A percentile compares a stretch with the other conserved stretches of the same genome.
Evolutionary conservation across 73 alveolate species (phyloP).

Genomic region (Paramecium pentaurelia): DNA sequence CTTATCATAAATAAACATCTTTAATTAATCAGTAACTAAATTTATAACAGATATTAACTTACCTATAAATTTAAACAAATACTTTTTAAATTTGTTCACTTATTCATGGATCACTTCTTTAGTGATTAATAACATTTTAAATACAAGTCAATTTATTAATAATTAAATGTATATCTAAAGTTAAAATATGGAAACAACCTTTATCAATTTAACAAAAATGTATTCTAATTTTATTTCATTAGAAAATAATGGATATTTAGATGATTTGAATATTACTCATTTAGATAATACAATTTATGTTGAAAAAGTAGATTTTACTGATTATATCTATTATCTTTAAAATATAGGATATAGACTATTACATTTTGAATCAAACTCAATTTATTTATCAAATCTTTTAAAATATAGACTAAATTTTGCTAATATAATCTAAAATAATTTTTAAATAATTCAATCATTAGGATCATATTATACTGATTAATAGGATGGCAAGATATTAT

Average conservation of each 20-base stretch:
- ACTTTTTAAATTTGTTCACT: not conserved
- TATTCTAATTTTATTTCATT: not conserved
- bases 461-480: not conserved
- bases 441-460: not conserved
- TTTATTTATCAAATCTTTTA: not conserved
- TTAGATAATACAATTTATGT: not conserved
- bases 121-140: not conserved
- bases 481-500: not conserved
- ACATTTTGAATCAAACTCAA: not conserved
- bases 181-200: not conserved
- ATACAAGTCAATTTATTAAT: not conserved
- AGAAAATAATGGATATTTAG: not conserved
- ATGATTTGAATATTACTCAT: not conserved
- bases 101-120: not conserved
- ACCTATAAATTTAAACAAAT: not conserved
- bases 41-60: not conserved
- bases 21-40: not conserved
- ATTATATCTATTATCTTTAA: not conserved
- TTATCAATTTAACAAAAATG: not conserved
- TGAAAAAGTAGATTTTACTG: not conserved
- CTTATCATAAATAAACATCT: not conserved
- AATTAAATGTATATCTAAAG: not conserved
- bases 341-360: not conserved
- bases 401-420: not conserved
- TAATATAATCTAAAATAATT: not conserved